phyloP scores from a whole-genome alignment of 1,284 basidiomycete genomes.

The Meira nashicola region DNA sequence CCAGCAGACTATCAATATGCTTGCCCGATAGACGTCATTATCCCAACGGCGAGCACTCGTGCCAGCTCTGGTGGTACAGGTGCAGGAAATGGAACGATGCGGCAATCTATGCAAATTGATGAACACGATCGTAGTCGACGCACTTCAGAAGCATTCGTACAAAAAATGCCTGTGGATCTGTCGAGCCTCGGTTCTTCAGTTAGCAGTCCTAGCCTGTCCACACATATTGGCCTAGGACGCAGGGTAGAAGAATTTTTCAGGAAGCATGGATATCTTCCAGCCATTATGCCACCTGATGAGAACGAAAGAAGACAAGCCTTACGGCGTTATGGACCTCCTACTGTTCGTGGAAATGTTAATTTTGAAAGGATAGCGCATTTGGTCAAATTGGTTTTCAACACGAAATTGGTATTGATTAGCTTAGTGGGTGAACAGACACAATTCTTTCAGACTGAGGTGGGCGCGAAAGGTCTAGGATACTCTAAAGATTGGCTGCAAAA shows the following conservation, averaged over 20 bases:
- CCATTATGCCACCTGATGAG: slow-evolving; percentile 42
- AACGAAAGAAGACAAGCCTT: slow-evolving; percentile 34
- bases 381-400: slow-evolving; percentile 85
- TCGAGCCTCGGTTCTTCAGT: neutral
- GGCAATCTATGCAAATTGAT: no score
- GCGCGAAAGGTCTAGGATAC: slow-evolving; percentile 39
- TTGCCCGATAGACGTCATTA: no score
- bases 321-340: slow-evolving; percentile 40
- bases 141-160: no score
- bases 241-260: slow-evolving; percentile 40
- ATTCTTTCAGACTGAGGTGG: slow-evolving; percentile 81
- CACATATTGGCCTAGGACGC: slow-evolving; percentile 31
- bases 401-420: slow-evolving; percentile 75
- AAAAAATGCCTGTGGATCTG: neutral
- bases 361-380: slow-evolving; percentile 85
- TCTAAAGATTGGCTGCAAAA: slow-evolving; percentile 18
- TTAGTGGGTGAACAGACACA: slow-evolving; percentile 76
- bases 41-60: no score
- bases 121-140: no score
- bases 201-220: slow-evolving; percentile 5
- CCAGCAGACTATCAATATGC: no score
- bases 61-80: no score
- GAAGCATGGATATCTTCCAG: slow-evolving; percentile 40
- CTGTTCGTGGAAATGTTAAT: slow-evolving; percentile 68
- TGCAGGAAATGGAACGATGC: no score